Conservation (phyloP, 805 yeast species). For the Wickerhamomyces pijperi region DNA sequence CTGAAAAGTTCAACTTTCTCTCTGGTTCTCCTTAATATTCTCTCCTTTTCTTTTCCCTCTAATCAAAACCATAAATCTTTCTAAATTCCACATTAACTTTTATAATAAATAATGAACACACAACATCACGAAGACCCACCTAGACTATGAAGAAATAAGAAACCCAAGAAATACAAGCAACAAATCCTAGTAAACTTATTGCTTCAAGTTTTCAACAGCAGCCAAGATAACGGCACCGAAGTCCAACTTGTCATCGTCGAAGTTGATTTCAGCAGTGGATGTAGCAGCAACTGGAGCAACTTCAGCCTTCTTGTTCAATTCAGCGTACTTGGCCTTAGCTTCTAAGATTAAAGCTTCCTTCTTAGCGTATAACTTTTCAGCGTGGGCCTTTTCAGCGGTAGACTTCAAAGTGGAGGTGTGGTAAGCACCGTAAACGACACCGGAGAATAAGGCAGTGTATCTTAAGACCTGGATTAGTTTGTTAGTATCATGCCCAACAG, state of each 20-base stretch:
- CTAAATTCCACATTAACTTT: neutral
- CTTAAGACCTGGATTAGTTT: slow-evolving; percentile 54
- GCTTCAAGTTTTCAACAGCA: slow-evolving; percentile 45
- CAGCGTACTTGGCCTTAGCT: slow-evolving; percentile 85
- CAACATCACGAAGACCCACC: no score
- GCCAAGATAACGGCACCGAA: slow-evolving; percentile 59
- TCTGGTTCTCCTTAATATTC: no score
- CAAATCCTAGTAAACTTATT: slow-evolving; percentile 3
- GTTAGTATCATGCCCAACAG: no score
- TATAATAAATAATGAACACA: no score
- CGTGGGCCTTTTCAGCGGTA: slow-evolving; percentile 47
- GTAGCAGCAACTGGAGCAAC: slow-evolving; percentile 18
- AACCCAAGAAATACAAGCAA: neutral
- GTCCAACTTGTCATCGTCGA: slow-evolving; percentile 88
- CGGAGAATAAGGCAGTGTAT: slow-evolving; percentile 85
- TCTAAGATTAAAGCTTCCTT: slow-evolving; percentile 70
- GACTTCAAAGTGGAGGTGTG: slow-evolving; percentile 65
- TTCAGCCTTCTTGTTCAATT: slow-evolving; percentile 38
- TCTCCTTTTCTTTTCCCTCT: no score
- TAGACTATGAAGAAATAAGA: no score
- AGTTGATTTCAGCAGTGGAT: slow-evolving; percentile 41
- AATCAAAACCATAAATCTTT: no score
- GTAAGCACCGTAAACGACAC: slow-evolving; percentile 78
- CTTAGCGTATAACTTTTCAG: slow-evolving; percentile 44
- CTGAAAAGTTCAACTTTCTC: no score